Evolutionary conservation across 179 eudicot species (phyloP).

Genomic region (Sideroxylon spinosum): DNA sequence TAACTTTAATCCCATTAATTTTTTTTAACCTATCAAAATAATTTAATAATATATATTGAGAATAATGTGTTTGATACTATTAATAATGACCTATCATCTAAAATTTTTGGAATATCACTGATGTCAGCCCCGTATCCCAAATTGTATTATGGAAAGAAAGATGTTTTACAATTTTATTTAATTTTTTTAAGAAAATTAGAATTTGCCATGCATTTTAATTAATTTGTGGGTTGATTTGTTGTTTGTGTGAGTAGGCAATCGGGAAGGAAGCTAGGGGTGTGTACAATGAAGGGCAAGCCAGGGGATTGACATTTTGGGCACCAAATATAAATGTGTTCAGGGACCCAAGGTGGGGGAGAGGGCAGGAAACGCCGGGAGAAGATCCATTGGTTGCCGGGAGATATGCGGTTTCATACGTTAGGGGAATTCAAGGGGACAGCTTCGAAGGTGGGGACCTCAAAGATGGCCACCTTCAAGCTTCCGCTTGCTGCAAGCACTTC

Average conservation of each 20-base stretch:
- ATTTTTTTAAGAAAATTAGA: too few species aligned
- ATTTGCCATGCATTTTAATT: too few species aligned
- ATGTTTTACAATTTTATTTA: too few species aligned
- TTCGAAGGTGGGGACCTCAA: slow-evolving; percentile 44
- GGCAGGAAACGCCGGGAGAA: slow-evolving; percentile 94
- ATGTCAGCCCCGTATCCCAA: too few species aligned
- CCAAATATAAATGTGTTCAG: slow-evolving; percentile 88
- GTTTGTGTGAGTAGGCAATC: slow-evolving; percentile 40
- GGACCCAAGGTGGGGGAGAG: slow-evolving; percentile 98
- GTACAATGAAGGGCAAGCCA: slow-evolving; percentile 81
- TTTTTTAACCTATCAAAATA: too few species aligned
- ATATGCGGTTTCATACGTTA: slow-evolving; percentile 64
- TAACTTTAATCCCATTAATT: too few species aligned
- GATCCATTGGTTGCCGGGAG: slow-evolving; percentile 64
- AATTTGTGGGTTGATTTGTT: too few species aligned
- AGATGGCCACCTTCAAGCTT: slow-evolving; percentile 54
- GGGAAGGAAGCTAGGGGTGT: slow-evolving; percentile 80
- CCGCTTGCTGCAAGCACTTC: slow-evolving; percentile 94
- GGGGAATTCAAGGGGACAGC: slow-evolving; percentile 82
- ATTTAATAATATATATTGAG: too few species aligned
- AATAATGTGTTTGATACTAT: too few species aligned
- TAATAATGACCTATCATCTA: too few species aligned
- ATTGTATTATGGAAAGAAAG: too few species aligned
- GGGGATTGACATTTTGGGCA: slow-evolving; percentile 95
- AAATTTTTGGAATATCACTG: too few species aligned